Percentiles rank a stretch among this genome's conserved stretches.
phyloP scores from a whole-genome alignment of 148 eudicot genomes.

The Chenopodium album region DNA sequence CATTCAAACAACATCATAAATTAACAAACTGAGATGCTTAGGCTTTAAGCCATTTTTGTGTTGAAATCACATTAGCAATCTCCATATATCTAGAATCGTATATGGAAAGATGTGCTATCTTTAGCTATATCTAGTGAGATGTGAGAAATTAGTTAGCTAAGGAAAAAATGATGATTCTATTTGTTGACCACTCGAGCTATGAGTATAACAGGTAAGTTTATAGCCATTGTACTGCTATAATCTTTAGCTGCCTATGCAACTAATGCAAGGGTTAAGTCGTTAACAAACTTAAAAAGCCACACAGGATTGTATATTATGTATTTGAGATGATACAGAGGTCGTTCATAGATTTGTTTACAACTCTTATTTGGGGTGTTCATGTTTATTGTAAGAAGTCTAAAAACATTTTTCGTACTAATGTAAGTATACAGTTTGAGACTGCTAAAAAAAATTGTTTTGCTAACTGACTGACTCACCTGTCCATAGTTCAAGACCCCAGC shows the following conservation, averaged over 20 bases:
- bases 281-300: background rate
- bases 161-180: background rate
- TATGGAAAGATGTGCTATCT: background rate
- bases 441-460: background rate
- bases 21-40: too few species aligned
- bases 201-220: too few species aligned
- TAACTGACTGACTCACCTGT: slow-evolving; percentile 27
- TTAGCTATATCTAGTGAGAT: background rate
- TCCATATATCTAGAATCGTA: background rate
- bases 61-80: background rate
- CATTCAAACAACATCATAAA: background rate
- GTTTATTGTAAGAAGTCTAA: too few species aligned
- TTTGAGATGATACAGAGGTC: background rate
- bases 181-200: background rate
- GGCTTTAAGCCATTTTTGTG: background rate
- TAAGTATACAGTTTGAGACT: background rate
- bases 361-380: too few species aligned
- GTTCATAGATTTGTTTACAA: background rate
- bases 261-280: background rate
- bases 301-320: background rate
- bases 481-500: slow-evolving; percentile 49
- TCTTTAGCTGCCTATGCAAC: background rate
- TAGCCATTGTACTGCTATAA: too few species aligned
- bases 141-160: background rate
- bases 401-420: too few species aligned